Conservation (phyloP, 345 rosid species). For the Eucalyptus pauciflora region DNA sequence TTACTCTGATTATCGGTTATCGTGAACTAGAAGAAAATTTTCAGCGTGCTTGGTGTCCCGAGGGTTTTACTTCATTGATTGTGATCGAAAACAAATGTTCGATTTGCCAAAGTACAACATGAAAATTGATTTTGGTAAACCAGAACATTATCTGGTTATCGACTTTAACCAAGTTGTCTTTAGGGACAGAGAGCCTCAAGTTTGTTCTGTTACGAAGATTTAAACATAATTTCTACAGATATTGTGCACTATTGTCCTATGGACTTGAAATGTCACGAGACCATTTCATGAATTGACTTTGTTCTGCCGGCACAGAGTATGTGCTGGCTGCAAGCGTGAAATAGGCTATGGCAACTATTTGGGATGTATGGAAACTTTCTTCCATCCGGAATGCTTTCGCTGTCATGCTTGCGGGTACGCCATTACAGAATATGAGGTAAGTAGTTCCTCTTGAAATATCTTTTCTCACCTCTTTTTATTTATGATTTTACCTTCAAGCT, state of each 20-base stretch:
- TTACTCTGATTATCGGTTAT: neutral
- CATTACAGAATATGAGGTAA: slow-evolving; percentile 80
- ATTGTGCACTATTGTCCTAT: neutral
- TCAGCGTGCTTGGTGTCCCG: neutral
- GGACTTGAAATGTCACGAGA: neutral
- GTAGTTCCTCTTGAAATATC: neutral
- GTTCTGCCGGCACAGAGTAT: slow-evolving; percentile 27
- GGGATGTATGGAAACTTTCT: slow-evolving; percentile 72
- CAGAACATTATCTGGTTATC: too few species aligned
- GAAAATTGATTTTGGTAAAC: too few species aligned
- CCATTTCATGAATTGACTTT: neutral
- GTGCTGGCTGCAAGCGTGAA: slow-evolving; percentile 63
- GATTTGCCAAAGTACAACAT: neutral
- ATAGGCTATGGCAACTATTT: slow-evolving; percentile 68
- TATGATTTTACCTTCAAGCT: neutral
- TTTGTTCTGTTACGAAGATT: neutral
- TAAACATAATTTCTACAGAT: neutral
- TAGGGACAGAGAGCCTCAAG: too few species aligned
- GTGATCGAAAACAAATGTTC: neutral
- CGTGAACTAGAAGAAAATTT: neutral
- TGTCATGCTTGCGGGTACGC: slow-evolving; percentile 62
- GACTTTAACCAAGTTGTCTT: too few species aligned
- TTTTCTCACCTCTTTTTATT: neutral
- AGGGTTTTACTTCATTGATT: neutral
- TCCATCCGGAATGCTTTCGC: slow-evolving; percentile 85